Evolutionary conservation across 805 yeast species (phyloP).

Genomic region (Saturnispora dispora): DNA sequence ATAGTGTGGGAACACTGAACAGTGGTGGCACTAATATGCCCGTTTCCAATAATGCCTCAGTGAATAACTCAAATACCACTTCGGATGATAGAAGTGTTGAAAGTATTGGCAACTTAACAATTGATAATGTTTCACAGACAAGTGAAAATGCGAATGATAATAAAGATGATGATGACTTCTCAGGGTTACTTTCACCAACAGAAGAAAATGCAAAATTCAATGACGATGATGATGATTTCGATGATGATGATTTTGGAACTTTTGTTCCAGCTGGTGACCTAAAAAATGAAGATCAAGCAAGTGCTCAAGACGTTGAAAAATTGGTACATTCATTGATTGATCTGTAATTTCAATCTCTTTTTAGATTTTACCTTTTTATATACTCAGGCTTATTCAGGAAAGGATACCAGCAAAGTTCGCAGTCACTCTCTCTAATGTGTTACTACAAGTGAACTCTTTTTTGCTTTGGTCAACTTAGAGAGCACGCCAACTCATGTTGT

Average conservation of each 20-base stretch:
- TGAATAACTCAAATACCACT: conserved; percentile 1
- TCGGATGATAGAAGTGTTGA: conserved; percentile 11
- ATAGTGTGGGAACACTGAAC: not conserved
- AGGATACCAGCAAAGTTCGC: too few species aligned
- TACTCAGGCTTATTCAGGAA: too few species aligned
- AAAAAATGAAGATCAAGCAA: conserved; percentile 5
- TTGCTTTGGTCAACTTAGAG: too few species aligned
- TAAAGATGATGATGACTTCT: conserved; percentile 3
- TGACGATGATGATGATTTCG: conserved; percentile 10
- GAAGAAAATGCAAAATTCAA: not conserved
- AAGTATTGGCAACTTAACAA: conserved; percentile 5
- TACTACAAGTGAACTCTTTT: too few species aligned
- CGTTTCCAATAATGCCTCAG: not conserved
- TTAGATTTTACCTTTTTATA: not conserved
- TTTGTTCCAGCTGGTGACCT: conserved; percentile 25
- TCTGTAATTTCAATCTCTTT: not conserved
- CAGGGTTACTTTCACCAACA: conserved; percentile 4
- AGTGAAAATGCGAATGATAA: conserved; percentile 4
- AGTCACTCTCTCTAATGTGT: too few species aligned
- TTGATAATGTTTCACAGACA: not conserved
- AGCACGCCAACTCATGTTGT: too few species aligned
- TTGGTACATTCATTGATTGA: conserved; percentile 2
- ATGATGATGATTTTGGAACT: conserved; percentile 30
- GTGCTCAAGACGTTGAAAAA: not conserved
- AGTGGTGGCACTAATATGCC: not conserved